Percentiles rank a stretch among this genome's conserved stretches.
Conservation (phyloP, 163 green algal genomes). For the Chloromonas sp. region DNA sequence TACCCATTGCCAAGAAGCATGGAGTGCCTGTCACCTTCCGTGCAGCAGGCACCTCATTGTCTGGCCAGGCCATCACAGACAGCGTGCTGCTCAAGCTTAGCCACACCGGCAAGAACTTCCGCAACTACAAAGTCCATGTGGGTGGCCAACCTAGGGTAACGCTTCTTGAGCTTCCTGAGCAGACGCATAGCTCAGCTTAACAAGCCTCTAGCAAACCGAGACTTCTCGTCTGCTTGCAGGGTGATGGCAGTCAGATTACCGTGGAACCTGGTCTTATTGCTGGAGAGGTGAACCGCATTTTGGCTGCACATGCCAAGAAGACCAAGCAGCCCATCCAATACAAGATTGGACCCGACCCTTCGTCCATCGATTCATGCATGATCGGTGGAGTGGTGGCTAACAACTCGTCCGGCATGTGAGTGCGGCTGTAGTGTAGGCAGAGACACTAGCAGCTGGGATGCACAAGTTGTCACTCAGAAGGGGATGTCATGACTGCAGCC, state of each 20-base stretch:
- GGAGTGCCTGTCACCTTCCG: conserved; percentile 92
- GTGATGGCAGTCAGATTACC: conserved; percentile 85
- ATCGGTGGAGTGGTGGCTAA: conserved; percentile 94
- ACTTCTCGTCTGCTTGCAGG: conserved; percentile 38
- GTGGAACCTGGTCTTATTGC: conserved; percentile 92
- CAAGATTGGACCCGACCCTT: conserved; percentile 96
- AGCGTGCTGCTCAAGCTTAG: conserved; percentile 93
- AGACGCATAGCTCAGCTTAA: not conserved
- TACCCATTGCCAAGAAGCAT: conserved; percentile 81
- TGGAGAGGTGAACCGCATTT: conserved; percentile 92
- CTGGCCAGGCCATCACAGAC: conserved; percentile 92
- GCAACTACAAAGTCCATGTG: conserved; percentile 83
- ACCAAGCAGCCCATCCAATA: conserved; percentile 82
- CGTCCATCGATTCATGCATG: conserved; percentile 95
- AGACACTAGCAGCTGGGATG: too few relatives aligned
- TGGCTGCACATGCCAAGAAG: conserved; percentile 72
- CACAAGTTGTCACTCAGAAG: too few relatives aligned
- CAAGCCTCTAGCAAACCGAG: not conserved
- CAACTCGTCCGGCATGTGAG: conserved; percentile 94
- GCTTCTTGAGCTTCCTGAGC: too few relatives aligned
- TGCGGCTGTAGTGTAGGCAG: not conserved
- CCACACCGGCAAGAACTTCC: conserved; percentile 93
- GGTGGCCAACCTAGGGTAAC: conserved; percentile 10
- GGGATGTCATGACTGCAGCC: too few relatives aligned
- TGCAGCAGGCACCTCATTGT: conserved; percentile 89